Evolutionary conservation across 805 yeast genomes (phyloP).

Genomic region (Jamesozyma rosinii): DNA sequence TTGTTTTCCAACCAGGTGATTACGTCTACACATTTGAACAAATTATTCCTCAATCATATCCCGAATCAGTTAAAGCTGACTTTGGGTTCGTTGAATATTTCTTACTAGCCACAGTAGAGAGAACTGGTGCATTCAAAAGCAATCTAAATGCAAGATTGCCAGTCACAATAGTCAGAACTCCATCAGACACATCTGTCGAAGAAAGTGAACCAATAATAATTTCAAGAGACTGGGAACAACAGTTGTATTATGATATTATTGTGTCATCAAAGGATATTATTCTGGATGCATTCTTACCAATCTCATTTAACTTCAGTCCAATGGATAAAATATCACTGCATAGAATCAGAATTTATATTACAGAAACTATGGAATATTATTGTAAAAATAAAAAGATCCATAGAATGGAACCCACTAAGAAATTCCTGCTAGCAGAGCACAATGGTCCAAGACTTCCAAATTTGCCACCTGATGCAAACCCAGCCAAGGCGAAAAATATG

Average conservation of each 20-base stretch:
- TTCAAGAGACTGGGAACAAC: conserved; percentile 88
- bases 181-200: conserved; percentile 69
- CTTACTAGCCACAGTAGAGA: conserved; percentile 59
- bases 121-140: conserved; percentile 81
- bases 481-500: conserved; percentile 33
- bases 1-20: conserved; percentile 73
- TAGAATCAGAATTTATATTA: conserved; percentile 71
- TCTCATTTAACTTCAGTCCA: conserved; percentile 77
- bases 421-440: conserved; percentile 72
- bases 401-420: conserved; percentile 81
- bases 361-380: conserved; percentile 86
- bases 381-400: conserved; percentile 82
- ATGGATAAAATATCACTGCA: conserved; percentile 79
- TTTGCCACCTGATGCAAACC: conserved; percentile 26
- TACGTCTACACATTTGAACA: conserved; percentile 89
- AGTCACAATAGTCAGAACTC: conserved; percentile 62
- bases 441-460: conserved; percentile 44
- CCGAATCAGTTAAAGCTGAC: conserved; percentile 69
- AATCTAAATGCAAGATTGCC: conserved; percentile 57
- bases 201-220: conserved; percentile 91
- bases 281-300: conserved; percentile 72
- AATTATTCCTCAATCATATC: conserved; percentile 69
- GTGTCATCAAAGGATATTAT: conserved; percentile 85
- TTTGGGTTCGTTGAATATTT: conserved; percentile 72
- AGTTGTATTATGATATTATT: conserved; percentile 78